Evolutionary conservation across 164 flowering plant species (phyloP).

Genomic region (Tinospora cordifolia): DNA sequence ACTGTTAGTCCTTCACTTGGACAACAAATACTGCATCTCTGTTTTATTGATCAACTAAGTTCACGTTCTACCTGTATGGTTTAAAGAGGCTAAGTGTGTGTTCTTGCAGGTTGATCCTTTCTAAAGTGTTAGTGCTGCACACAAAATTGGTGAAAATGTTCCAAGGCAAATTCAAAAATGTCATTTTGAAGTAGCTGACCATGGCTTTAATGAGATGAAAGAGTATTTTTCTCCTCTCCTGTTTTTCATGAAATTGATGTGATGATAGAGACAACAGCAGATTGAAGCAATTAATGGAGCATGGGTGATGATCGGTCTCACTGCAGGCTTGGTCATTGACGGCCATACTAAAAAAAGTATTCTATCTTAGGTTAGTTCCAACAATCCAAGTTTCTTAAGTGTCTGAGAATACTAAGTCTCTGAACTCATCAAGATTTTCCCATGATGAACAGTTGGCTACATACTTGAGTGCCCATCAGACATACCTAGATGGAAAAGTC

Average conservation of each 20-base stretch:
- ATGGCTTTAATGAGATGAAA: not conserved
- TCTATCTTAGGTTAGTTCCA: constrained; percentile 50
- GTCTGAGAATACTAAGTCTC: not conserved
- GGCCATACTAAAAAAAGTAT: constrained; percentile 67
- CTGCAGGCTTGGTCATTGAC: constrained; percentile 77
- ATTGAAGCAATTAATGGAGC: constrained; percentile 97
- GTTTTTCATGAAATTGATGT: not conserved
- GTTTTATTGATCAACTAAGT: not conserved
- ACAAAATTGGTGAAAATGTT: constrained; percentile 75
- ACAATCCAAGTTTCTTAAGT: not conserved
- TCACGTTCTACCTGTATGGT: not conserved
- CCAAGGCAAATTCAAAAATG: constrained; percentile 52
- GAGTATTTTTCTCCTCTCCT: not conserved
- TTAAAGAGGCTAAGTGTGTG: not conserved
- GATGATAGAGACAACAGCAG: constrained; percentile 48
- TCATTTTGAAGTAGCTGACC: constrained; percentile 73
- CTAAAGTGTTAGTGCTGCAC: constrained; percentile 85
- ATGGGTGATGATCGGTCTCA: constrained; percentile 94
- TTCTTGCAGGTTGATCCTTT: constrained; percentile 82
- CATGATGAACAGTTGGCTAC: constrained; percentile 49
- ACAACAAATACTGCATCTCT: not conserved
- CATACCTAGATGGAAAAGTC: constrained; percentile 18
- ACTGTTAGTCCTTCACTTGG: not conserved
- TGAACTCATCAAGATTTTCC: not conserved
- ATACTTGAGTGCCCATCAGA: constrained; percentile 25